These are phyloP conservation scores for Venturia effusa DNA, from an alignment of 2,329 filamentous ascomycete species.

Conservation along the genomic window DNA sequence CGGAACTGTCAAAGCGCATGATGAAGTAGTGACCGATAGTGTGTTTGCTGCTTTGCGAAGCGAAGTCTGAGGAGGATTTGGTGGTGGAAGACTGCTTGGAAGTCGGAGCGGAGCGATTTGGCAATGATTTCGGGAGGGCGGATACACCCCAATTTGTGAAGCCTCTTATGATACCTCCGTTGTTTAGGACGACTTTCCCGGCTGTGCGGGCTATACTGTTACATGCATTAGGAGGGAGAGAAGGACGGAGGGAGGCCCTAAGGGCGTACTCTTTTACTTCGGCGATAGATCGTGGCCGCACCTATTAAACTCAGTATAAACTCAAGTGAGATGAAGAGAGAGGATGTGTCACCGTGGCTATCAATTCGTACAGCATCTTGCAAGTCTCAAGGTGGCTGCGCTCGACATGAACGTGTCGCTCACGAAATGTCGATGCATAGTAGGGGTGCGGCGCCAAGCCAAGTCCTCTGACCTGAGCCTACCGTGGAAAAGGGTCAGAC, in stretches of 20 bases:
- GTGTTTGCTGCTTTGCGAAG: slow-evolving; percentile 47
- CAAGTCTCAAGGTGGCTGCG: no score
- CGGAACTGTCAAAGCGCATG: slow-evolving; percentile 83
- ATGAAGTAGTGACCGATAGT: slow-evolving; percentile 90
- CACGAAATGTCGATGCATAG: neutral
- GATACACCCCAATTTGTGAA: slow-evolving; percentile 94
- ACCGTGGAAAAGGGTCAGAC: no score
- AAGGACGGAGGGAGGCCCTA: neutral
- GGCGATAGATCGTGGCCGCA: slow-evolving; percentile 76
- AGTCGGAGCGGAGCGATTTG: slow-evolving; percentile 57
- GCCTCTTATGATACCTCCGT: slow-evolving; percentile 82
- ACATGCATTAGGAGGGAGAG: slow-evolving; percentile 10
- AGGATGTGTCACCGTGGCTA: slow-evolving; percentile 68
- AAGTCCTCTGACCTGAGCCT: no score
- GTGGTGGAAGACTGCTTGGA: slow-evolving; percentile 48
- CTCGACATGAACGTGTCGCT: neutral
- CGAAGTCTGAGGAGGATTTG: neutral
- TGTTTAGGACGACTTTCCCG: slow-evolving; percentile 69
- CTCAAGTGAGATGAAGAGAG: neutral
- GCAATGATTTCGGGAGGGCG: slow-evolving; percentile 66
- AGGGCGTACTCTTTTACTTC: slow-evolving; percentile 82
- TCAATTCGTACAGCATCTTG: slow-evolving; percentile 93
- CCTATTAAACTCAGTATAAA: slow-evolving; percentile 40
- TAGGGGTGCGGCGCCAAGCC: neutral
- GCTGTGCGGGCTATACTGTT: slow-evolving; percentile 75